Conservation (phyloP, 2,329 filamentous ascomycete genomes). For the Ophiocordyceps unilateralis region DNA sequence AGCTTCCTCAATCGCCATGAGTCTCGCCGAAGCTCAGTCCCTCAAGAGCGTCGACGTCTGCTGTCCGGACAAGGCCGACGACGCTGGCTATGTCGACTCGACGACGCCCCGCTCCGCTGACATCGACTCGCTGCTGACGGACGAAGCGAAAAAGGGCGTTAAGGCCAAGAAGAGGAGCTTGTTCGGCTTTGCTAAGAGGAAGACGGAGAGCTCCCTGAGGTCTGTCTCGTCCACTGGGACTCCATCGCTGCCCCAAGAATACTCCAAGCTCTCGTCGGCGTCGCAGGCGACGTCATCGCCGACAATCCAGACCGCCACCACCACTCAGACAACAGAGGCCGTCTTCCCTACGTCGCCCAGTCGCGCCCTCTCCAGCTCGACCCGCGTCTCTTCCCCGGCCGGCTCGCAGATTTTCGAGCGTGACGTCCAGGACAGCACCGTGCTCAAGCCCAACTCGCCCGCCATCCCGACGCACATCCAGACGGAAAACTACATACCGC, state of each 20-base stretch:
- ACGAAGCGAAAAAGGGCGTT: conserved; percentile 7
- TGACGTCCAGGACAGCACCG: conserved; percentile 67
- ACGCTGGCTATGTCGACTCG: conserved; percentile 12
- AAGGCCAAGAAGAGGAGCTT: conserved; percentile 38
- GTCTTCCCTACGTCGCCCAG: conserved; percentile 45
- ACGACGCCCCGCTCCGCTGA: conserved; percentile 15
- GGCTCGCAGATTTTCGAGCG: conserved; percentile 79
- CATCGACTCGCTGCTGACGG: conserved; percentile 11
- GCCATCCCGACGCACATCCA: conserved; percentile 89
- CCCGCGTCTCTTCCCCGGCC: conserved; percentile 62
- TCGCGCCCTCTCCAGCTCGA: conserved; percentile 51
- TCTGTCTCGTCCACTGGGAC: conserved; percentile 15
- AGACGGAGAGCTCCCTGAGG: conserved; percentile 23
- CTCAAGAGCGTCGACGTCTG: conserved; percentile 5
- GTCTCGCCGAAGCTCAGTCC: conserved; percentile 12
- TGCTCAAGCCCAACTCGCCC: conserved; percentile 53
- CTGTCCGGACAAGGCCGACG: conserved; percentile 7
- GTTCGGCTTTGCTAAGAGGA: conserved; percentile 48
- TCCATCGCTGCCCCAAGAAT: conserved; percentile 15
- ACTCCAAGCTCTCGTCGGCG: conserved; percentile 20
- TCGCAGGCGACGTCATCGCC: conserved; percentile 23
- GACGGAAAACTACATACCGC: conserved; percentile 85
- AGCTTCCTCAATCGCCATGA: conserved; percentile 8
- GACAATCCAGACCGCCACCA: conserved; percentile 1
- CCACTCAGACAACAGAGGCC: too few species aligned